These are phyloP conservation scores for Blastomyces silverae DNA, from an alignment of 2,329 filamentous ascomycete species.

Conservation along the genomic window DNA sequence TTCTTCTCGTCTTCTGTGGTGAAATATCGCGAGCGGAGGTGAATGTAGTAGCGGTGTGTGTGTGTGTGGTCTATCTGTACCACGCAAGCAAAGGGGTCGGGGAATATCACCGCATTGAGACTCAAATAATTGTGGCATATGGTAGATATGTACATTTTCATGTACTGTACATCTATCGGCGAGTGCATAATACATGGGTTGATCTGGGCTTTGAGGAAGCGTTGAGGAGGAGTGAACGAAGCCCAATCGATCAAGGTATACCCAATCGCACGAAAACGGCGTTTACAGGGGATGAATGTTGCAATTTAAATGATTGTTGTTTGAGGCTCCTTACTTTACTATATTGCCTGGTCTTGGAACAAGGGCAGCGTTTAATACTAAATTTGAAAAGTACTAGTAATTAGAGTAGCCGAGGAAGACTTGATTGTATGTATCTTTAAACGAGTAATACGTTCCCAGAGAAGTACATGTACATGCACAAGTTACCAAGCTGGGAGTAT, in stretches of 20 bases:
- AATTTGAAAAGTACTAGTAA: neutral
- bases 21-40: neutral
- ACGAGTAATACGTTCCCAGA: neutral
- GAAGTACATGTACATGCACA: neutral
- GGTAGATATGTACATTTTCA: neutral
- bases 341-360: neutral
- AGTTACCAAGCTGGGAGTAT: neutral
- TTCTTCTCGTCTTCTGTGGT: neutral
- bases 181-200: neutral
- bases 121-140: neutral
- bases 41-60: neutral
- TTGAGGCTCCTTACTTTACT: neutral
- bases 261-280: slow-evolving; percentile 1
- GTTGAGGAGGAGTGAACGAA: too few species aligned
- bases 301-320: neutral
- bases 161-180: neutral
- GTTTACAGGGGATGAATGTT: neutral
- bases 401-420: neutral
- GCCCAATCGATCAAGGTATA: neutral
- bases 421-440: neutral
- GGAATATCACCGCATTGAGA: neutral
- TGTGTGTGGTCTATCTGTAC: neutral
- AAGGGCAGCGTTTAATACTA: neutral
- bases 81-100: neutral
- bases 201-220: neutral